A percentile compares a stretch with the other conserved stretches of the same genome.
Evolutionary conservation across 192 early-diverging fungal species (phyloP).

Genomic region (Globomyces pollinis-pini): DNA sequence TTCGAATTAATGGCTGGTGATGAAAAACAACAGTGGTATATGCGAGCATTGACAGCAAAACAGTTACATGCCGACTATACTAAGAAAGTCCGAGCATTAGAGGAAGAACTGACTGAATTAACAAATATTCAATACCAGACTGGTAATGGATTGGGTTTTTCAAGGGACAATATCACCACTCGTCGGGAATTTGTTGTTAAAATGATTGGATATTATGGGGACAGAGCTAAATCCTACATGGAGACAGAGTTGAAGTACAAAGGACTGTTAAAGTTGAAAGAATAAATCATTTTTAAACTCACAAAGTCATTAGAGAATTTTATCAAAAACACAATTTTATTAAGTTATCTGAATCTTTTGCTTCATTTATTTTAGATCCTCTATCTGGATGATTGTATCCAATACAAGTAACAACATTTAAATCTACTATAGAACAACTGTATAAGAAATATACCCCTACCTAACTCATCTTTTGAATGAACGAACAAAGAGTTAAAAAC

Average conservation of each 20-base stretch:
- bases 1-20: constrained; percentile 72
- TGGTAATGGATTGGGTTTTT: not conserved
- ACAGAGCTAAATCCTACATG: constrained; percentile 18
- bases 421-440: too few relatives aligned
- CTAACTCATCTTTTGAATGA: too few relatives aligned
- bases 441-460: too few relatives aligned
- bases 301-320: too few relatives aligned
- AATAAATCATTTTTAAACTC: constrained; percentile 13
- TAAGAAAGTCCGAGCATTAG: constrained; percentile 22
- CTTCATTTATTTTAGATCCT: too few relatives aligned
- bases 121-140: not conserved
- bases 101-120: constrained; percentile 28
- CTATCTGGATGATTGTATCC: too few relatives aligned
- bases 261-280: constrained; percentile 23
- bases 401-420: too few relatives aligned
- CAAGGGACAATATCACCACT: not conserved
- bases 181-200: constrained; percentile 25
- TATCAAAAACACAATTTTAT: too few relatives aligned
- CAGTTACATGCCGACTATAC: constrained; percentile 23
- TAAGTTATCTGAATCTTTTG: too few relatives aligned
- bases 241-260: constrained; percentile 29
- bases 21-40: constrained; percentile 61
- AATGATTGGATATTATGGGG: constrained; percentile 11
- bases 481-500: too few relatives aligned
- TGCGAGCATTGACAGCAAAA: constrained; percentile 53